Base-by-base conservation (phyloP, 75 land plant genomes). In the Cunninghamia lanceolata region DNA sequence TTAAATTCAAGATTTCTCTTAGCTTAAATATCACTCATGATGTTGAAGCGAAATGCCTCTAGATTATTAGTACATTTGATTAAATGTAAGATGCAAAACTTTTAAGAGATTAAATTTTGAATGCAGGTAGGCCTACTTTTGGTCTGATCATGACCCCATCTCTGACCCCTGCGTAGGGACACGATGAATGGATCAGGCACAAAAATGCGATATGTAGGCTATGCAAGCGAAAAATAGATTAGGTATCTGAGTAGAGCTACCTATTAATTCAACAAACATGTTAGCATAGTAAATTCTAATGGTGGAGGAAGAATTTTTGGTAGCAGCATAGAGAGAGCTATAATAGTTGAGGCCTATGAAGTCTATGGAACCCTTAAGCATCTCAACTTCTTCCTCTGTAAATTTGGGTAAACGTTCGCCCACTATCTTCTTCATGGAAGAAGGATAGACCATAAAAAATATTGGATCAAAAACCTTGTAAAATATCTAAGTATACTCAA, bases 291-390 rank as follows among this genome's bases (percentile, higher is more conserved):
- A 63, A 63, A 21, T 28, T 6, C 70, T 63, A 4, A 63, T 63
- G 70, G 4, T 25, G n/a, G 70, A 63, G 8, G 70, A 63, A 63
- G 70, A 25, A 25, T 63, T 63, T 6, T 63, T 84, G 43, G 47
- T 68, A 28, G 28, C 25, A n/a, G 39, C 87, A 77, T 86, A 89
- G 77, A 56, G 39, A 14, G 87, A 40, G 28, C 39, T 86, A 32
- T 89, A 89, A 74, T 89, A 70, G 85, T 89, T 86, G 45, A 89
- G 46, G 11, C 88, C 87, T 28, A 89, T 53, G 86, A 86, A 89
- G 83, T 86, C 85, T 35, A 86, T n/a, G 52, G 85, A 86, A 25
- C 82, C 85, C 52, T 34, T 46, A 0, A 88, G 53, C 19, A 17
- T 39, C 38, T 71, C 56, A 16, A 56, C 32, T 32, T 88, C 82